These are phyloP conservation scores for Aphanomyces cochlioides DNA, from an alignment of 352 stramenopile genomes.

Conservation along the genomic window DNA sequence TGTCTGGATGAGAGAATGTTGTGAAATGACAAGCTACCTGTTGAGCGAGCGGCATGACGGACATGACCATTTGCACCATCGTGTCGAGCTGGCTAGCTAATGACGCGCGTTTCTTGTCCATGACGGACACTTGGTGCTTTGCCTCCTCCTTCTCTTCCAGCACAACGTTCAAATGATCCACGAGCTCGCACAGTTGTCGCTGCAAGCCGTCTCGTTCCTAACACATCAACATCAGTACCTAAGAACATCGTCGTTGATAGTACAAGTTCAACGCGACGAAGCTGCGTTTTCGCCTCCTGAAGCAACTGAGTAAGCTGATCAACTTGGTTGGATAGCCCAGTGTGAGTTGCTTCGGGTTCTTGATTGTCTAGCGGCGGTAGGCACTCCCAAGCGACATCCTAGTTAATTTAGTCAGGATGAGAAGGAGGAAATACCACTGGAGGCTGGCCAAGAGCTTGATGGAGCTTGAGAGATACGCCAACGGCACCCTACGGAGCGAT, in stretches of 20 bases:
- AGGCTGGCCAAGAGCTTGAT: not conserved
- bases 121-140: conserved; percentile 50
- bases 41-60: conserved; percentile 55
- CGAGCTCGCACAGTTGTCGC: conserved; percentile 38
- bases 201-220: conserved; percentile 35
- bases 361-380: not conserved
- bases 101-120: conserved; percentile 61
- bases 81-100: conserved; percentile 72
- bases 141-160: conserved; percentile 46
- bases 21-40: conserved; percentile 36
- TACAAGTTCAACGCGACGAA: conserved; percentile 52
- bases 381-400: not conserved
- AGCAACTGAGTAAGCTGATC: conserved; percentile 41
- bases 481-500: not conserved
- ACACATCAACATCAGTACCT: conserved; percentile 28
- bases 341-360: conserved; percentile 13
- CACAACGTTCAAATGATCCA: conserved; percentile 23
- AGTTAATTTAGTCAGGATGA: not conserved
- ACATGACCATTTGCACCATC: conserved; percentile 69
- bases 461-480: not conserved
- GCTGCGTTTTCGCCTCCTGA: conserved; percentile 45
- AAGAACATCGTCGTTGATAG: not conserved
- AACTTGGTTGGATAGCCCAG: conserved; percentile 26
- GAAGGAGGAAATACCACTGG: no score
- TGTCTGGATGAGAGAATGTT: not conserved